Conservation (phyloP, 2,329 filamentous ascomycete species). For the Paracamarosporium sp. region DNA sequence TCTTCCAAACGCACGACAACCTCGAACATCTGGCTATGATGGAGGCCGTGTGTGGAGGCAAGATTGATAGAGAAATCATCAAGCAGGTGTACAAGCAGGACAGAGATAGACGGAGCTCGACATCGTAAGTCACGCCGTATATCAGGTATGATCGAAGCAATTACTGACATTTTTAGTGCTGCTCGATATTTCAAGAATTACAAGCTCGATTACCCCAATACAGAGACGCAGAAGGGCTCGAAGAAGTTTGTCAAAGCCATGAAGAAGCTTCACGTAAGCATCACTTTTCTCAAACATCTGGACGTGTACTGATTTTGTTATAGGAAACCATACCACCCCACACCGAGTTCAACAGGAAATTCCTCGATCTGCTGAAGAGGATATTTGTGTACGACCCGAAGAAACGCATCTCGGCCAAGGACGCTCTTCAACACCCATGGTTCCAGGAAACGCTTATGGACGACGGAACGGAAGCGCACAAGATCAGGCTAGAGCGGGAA, state of each 20-base stretch:
- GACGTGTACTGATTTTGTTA: constrained; percentile 15
- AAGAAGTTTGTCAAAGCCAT: constrained; percentile 73
- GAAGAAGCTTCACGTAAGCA: constrained; percentile 65
- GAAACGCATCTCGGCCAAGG: constrained; percentile 68
- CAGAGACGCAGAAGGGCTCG: constrained; percentile 67
- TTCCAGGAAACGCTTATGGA: constrained; percentile 70
- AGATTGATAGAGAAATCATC: constrained; percentile 63
- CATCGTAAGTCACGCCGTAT: constrained; percentile 57
- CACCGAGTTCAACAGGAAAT: constrained; percentile 66
- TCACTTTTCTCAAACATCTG: neutral
- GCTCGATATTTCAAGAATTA: constrained; percentile 62
- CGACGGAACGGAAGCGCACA: constrained; percentile 69
- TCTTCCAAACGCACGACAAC: constrained; percentile 74
- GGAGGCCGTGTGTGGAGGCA: constrained; percentile 66
- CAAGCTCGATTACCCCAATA: constrained; percentile 68
- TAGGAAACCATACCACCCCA: constrained; percentile 70
- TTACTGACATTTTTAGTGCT: constrained; percentile 40
- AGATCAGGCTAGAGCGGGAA: constrained; percentile 58
- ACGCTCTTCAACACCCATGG: constrained; percentile 71
- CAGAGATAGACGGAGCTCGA: constrained; percentile 58
- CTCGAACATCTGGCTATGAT: constrained; percentile 74
- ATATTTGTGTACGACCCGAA: constrained; percentile 74
- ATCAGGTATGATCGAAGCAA: no score
- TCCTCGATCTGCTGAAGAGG: constrained; percentile 66
- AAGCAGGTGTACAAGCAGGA: constrained; percentile 59